A percentile compares a stretch with the other conserved stretches of the same genome.
Conservation (phyloP, 2,329 filamentous ascomycete species). For the Fusarium nodosum region DNA sequence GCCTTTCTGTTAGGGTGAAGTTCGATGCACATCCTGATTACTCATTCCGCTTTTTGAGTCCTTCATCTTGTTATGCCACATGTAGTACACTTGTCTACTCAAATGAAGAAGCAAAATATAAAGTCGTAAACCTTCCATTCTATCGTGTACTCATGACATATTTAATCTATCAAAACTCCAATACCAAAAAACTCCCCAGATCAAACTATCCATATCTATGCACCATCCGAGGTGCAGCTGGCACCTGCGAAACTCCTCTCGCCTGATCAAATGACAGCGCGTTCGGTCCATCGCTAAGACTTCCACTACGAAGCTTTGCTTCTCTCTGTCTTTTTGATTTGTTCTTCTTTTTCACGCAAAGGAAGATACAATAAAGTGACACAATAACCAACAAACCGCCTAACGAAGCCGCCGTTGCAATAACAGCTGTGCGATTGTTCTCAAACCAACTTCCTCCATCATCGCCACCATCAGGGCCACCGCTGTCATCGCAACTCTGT, state of each 20-base stretch:
- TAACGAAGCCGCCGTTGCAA: slow-evolving; percentile 26
- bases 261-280: background rate
- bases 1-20: no score
- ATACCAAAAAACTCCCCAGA: background rate
- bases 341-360: slow-evolving; percentile 18
- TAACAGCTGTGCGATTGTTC: slow-evolving; percentile 32
- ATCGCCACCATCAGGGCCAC: background rate
- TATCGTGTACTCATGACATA: background rate
- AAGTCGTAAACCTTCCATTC: background rate
- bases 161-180: background rate
- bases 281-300: slow-evolving; percentile 8
- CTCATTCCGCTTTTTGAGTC: background rate
- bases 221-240: slow-evolving; percentile 3
- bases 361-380: background rate
- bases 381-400: slow-evolving; percentile 22
- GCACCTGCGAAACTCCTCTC: slow-evolving; percentile 1
- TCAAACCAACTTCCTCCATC: slow-evolving; percentile 28
- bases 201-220: slow-evolving; percentile 32
- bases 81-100: background rate
- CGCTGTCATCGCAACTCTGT: background rate
- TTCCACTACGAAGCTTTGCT: slow-evolving; percentile 8
- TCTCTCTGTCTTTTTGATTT: background rate
- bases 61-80: background rate
- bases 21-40: background rate
- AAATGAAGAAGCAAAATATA: fast-evolving